Percentiles rank a stretch among this genome's conserved stretches.
Evolutionary conservation across 768 basidiomycete species (phyloP).

Genomic region (Trametes cinnabarina): DNA sequence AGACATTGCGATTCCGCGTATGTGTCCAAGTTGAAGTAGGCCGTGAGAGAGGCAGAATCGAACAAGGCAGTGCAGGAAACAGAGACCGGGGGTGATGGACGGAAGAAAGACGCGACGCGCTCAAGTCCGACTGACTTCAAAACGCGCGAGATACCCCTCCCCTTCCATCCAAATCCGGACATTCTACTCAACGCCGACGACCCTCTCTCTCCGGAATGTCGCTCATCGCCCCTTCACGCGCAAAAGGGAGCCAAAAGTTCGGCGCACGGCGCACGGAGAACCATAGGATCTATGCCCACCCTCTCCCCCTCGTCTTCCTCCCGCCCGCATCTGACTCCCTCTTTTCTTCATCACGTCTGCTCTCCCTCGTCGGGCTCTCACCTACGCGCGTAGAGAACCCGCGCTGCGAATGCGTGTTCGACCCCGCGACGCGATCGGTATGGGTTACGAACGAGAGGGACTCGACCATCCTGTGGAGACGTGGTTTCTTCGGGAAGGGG

Average conservation of each 20-base stretch:
- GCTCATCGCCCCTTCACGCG: constrained; percentile 38
- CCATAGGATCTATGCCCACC: constrained; percentile 65
- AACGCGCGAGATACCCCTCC: no score
- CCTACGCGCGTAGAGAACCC: constrained; percentile 64
- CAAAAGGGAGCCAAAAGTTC: constrained; percentile 41
- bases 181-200: neutral
- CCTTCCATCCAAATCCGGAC: neutral
- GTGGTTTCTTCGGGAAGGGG: constrained; percentile 98
- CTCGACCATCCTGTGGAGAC: constrained; percentile 72
- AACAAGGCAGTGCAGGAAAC: neutral
- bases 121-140: neutral
- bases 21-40: no score
- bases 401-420: constrained; percentile 73
- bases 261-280: constrained; percentile 58
- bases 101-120: constrained; percentile 16
- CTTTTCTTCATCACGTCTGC: constrained; percentile 28
- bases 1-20: constrained; percentile 39
- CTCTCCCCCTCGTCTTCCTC: constrained; percentile 60
- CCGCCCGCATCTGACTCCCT: constrained; percentile 30
- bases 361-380: constrained; percentile 51
- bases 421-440: constrained; percentile 78
- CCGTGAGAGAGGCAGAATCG: no score
- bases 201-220: constrained; percentile 37
- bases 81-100: neutral
- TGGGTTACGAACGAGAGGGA: constrained; percentile 73